Evolutionary conservation across 352 stramenopile species (phyloP), one percentile per base, ranked within the genome.

Genomic region (Pythium monospermum): DNA sequence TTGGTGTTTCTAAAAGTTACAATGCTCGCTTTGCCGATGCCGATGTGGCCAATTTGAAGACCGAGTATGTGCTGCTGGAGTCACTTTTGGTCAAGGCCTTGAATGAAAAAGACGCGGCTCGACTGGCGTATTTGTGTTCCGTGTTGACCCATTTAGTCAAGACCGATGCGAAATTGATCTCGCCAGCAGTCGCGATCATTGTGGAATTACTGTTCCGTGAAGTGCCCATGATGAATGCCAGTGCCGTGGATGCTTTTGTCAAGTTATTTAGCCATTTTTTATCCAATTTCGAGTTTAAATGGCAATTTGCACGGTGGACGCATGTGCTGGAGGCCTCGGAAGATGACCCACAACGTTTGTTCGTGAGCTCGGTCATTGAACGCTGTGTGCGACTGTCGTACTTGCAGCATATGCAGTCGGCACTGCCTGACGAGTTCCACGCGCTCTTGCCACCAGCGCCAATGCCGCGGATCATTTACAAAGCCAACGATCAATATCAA

Each of bases 241-340:
- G 62, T 22, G 66, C 66, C 0, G 51, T 76, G 6, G 71, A 87
- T 31, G 69, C 73, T 3, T 89, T 94, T n/a, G 81, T 90, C 31
- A 65, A 81, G 40, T 50, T 91, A 22, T 87, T 94, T 49, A 90
- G 78, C 48, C 81, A 91, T 50, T 94, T 94, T 47, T 35, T 94
- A 30, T 89, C 81, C 2, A 94, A 94, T 38, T 94, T 91, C 39
- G 83, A 94, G 52, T 94, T 76, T 57, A 94, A 94, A 57, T 94
- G 83, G 83, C 68, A 72, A 5, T 94, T 81, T 81, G 60, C 71
- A 0, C 76, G 76, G 22, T 94, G 83, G 83, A 61, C 73, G 1
- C 76, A 91, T 40, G 78, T 94, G 15, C 57, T 92, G 21, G 81
- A 91, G 47, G 82, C 81, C 1, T 67, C 71, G 16, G 81, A 91